Base-by-base conservation (phyloP, 1,139 yeast genomes). In the Kurtzmaniella quercitrusa region DNA sequence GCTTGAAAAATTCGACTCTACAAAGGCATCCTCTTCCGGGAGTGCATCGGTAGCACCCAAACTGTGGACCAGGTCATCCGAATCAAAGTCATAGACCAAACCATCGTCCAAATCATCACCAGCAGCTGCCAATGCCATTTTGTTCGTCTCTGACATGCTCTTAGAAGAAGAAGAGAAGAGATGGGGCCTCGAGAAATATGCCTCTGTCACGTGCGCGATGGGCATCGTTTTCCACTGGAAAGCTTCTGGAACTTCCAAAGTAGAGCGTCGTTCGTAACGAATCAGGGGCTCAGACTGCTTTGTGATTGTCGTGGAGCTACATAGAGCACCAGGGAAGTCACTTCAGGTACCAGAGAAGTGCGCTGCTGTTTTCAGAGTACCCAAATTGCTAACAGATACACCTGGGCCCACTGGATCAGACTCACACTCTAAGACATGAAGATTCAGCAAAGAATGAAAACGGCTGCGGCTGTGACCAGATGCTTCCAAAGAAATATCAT, bases 91-190 rank as follows among this genome's bases (percentile, higher is more conserved):
- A 55, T 81, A 82, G 14, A 68, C 83, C 39, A 84, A 69, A 1
- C 86, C 88, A 57, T 84, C 91, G 43, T 82, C 86, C 41, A 84
- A 66, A 48, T 82, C 89, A 56, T 85, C 91, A 1, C 50, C 60
- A 41, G 42, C 57, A n/a, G 47, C 41, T 3, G 37, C 42, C 12
- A 29, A 34, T 17, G 44, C 34, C 42, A 39, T 39, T 3, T 23
- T 42, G 3, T 27, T 31, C 18, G 18, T 12, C 3, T 31, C 36
- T 7, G 31, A 27, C 31, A 27, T 27, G 31, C 31, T 27, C n/a
- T n/a, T n/a, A n/a, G n/a, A n/a, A n/a, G n/a, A n/a, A n/a, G n/a
- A n/a, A n/a, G n/a, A n/a, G n/a, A n/a, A n/a, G n/a, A n/a, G n/a
- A n/a, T n/a, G n/a, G 31, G 12, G 31, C 31, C 5, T 27, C 31